phyloP scores from a whole-genome alignment of 2,329 filamentous ascomycete species.

The Macroventuria anomochaeta region DNA sequence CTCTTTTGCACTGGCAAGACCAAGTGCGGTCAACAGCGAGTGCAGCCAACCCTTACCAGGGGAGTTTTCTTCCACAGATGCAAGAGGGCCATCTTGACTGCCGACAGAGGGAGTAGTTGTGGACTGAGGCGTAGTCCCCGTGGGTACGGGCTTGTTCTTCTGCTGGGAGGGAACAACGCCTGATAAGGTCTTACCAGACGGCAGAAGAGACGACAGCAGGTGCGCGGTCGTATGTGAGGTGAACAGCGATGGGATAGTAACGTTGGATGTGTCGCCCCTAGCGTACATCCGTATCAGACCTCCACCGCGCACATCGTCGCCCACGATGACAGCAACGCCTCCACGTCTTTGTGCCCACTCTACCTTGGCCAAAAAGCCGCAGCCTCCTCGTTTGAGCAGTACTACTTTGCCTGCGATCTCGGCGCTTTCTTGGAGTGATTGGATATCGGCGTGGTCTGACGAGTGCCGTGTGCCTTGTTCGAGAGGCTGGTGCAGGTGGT shows the following conservation, averaged over 20 bases:
- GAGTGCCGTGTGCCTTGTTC: constrained; percentile 24
- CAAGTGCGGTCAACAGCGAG: constrained; percentile 54
- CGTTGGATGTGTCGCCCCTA: constrained; percentile 92
- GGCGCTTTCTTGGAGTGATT: constrained; percentile 86
- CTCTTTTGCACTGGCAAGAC: constrained; percentile 40
- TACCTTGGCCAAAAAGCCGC: constrained; percentile 95
- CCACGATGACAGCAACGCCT: constrained; percentile 87
- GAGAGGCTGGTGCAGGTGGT: constrained; percentile 71
- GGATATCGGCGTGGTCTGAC: constrained; percentile 78
- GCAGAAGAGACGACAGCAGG: constrained; percentile 84
- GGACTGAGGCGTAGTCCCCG: not conserved
- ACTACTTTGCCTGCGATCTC: constrained; percentile 95
- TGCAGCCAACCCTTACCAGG: constrained; percentile 52
- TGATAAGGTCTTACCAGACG: constrained; percentile 55
- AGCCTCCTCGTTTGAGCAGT: constrained; percentile 87
- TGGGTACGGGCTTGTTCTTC: constrained; percentile 60
- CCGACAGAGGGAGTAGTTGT: not conserved
- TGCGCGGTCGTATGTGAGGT: constrained; percentile 95
- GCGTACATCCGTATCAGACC: constrained; percentile 97
- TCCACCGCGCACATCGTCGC: constrained; percentile 88
- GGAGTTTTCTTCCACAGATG: not conserved
- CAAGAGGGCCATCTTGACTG: constrained; percentile 20
- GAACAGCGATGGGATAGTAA: constrained; percentile 93
- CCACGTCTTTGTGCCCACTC: constrained; percentile 95
- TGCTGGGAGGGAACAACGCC: constrained; percentile 60